phyloP scores from a whole-genome alignment of 331 rosid genomes.

The Quercus tomentella region DNA sequence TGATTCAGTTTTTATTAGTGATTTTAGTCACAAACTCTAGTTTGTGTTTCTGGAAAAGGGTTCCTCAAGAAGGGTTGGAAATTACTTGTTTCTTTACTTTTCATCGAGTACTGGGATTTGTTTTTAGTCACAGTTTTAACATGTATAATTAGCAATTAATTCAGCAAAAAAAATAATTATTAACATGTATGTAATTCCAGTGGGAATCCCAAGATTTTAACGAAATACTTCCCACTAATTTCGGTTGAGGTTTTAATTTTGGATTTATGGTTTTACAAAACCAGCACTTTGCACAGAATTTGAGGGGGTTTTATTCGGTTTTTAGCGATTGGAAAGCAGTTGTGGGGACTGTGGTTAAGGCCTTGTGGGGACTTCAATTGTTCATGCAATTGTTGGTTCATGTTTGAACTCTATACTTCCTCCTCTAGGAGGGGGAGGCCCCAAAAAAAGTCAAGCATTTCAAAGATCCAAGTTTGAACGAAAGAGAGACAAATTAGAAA shows the following conservation, averaged over 20 bases:
- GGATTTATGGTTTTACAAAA: not conserved
- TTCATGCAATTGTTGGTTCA: not conserved
- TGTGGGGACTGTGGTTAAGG: slow-evolving; percentile 2
- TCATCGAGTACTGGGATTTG: too few relatives aligned
- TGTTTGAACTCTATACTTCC: slow-evolving; percentile 19
- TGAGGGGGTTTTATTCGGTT: slow-evolving; percentile 14
- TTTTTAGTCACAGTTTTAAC: too few relatives aligned
- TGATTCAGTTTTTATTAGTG: not conserved
- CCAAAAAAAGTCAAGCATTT: slow-evolving; percentile 28
- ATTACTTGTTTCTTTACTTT: too few relatives aligned
- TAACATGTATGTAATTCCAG: slow-evolving; percentile 3
- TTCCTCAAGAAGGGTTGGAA: too few relatives aligned
- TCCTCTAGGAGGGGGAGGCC: slow-evolving; percentile 19
- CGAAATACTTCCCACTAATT: slow-evolving; percentile 4
- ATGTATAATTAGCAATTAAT: not conserved
- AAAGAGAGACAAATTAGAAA: not conserved
- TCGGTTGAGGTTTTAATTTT: not conserved
- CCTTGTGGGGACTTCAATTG: slow-evolving; percentile 4
- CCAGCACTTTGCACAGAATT: slow-evolving; percentile 4
- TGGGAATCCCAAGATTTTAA: slow-evolving; percentile 32
- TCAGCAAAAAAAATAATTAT: too few relatives aligned
- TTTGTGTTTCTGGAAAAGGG: too few relatives aligned
- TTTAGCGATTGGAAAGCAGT: slow-evolving; percentile 17
- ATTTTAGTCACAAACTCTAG: too few relatives aligned
- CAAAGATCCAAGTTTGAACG: slow-evolving; percentile 41